A percentile compares a stretch with the other conserved stretches of the same genome.
phyloP scores from a whole-genome alignment of 2,329 filamentous ascomycete species.

The Colletotrichum chrysophilum region DNA sequence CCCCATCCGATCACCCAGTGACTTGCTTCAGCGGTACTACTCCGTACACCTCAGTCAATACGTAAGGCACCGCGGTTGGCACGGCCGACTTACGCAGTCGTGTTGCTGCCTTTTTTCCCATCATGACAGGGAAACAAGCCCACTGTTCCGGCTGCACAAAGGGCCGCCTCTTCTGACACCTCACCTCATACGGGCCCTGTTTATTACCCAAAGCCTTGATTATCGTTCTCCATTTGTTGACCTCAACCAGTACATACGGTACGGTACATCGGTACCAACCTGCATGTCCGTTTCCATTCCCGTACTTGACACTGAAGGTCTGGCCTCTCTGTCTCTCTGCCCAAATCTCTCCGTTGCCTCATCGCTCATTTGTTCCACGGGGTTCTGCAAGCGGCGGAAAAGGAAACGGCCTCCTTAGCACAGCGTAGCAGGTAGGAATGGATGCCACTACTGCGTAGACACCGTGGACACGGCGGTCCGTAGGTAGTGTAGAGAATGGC shows the following conservation, averaged over 20 bases:
- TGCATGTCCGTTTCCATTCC: neutral
- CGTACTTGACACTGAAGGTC: neutral
- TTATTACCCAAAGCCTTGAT: neutral
- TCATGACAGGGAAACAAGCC: slow-evolving; percentile 5
- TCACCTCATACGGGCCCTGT: neutral
- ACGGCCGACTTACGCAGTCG: slow-evolving; percentile 2
- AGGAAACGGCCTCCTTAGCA: slow-evolving; percentile 18
- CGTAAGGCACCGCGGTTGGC: neutral
- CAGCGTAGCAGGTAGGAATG: neutral
- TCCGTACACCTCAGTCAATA: neutral
- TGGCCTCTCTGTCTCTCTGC: neutral
- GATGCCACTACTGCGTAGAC: neutral
- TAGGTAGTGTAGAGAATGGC: neutral
- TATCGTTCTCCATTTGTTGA: neutral
- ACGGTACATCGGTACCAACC: neutral
- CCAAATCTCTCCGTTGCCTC: neutral
- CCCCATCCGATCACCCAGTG: slow-evolving; percentile 13
- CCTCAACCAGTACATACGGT: neutral
- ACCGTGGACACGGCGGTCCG: slow-evolving; percentile 8
- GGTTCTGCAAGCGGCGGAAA: slow-evolving; percentile 14
- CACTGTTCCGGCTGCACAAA: slow-evolving; percentile 20
- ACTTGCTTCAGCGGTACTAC: neutral
- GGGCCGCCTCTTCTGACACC: neutral
- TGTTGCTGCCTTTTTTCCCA: slow-evolving; percentile 10
- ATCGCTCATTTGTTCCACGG: neutral